A percentile compares a stretch with the other conserved stretches of the same genome.
Conservation (phyloP, 1,139 yeast species). For the Pichia sp. region DNA sequence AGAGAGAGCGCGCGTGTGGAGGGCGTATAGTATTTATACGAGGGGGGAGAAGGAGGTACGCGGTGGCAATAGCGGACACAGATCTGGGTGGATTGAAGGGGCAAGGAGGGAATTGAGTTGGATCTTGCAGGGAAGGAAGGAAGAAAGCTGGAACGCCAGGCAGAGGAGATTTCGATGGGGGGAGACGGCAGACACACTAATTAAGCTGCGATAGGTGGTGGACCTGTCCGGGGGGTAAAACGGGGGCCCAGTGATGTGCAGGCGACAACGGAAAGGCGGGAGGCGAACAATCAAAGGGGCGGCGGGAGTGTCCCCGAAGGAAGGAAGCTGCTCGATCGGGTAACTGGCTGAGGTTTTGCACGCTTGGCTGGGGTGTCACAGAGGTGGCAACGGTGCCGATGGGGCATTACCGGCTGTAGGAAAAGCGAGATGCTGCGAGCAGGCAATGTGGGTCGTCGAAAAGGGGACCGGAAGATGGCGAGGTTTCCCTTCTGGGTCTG, state of each 20-base stretch:
- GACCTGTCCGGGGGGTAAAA: neutral
- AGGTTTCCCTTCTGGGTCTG: too few species aligned
- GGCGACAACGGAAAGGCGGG: neutral
- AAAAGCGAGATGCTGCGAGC: neutral
- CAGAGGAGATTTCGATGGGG: too few species aligned
- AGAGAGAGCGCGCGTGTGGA: too few species aligned
- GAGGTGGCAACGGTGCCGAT: neutral
- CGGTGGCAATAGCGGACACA: too few species aligned
- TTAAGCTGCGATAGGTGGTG: neutral
- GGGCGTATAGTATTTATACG: too few species aligned
- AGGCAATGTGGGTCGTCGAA: too few species aligned
- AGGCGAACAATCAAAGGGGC: neutral
- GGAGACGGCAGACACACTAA: neutral
- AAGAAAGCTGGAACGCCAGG: neutral
- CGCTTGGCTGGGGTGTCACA: neutral
- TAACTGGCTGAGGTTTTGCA: neutral
- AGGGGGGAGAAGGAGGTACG: too few species aligned
- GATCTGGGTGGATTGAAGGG: too few species aligned
- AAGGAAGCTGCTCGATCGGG: neutral
- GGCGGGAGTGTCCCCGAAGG: neutral
- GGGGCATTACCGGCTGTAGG: neutral
- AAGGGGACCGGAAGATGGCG: too few species aligned
- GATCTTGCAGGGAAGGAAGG: too few species aligned
- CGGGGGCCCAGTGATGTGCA: neutral
- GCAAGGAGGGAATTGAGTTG: too few species aligned